These are phyloP conservation scores for Leccinum solheimii DNA, from an alignment of 1,284 basidiomycete genomes.

Conservation along the genomic window DNA sequence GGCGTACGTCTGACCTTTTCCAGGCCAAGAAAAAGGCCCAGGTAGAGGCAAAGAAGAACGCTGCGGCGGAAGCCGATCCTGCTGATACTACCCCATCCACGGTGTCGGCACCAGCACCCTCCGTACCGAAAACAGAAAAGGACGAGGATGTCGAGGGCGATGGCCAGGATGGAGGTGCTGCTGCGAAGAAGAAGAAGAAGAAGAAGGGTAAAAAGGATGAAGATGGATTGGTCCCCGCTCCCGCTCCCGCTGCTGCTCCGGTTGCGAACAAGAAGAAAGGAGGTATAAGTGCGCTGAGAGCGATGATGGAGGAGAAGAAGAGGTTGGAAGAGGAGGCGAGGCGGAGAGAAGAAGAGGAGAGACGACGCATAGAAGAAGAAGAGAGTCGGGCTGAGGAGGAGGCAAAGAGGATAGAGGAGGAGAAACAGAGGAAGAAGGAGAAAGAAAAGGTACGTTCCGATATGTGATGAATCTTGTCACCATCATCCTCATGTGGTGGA, in stretches of 20 bases:
- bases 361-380: slow-evolving; percentile 80
- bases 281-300: slow-evolving; percentile 72
- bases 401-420: slow-evolving; percentile 74
- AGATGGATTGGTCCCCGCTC: slow-evolving; percentile 42
- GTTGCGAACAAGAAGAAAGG: slow-evolving; percentile 70
- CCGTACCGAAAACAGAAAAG: slow-evolving; percentile 28
- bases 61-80: slow-evolving; percentile 21
- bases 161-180: slow-evolving; percentile 54
- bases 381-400: slow-evolving; percentile 78
- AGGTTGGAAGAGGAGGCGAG: slow-evolving; percentile 80
- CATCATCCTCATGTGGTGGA: slow-evolving; percentile 8
- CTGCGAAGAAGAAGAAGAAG: slow-evolving; percentile 85
- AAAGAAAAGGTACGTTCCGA: slow-evolving; percentile 76
- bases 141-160: slow-evolving; percentile 48
- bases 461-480: slow-evolving; percentile 2
- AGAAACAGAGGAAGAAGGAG: slow-evolving; percentile 82
- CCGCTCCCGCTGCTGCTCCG: slow-evolving; percentile 40
- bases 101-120: slow-evolving; percentile 20
- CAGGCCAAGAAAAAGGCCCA: slow-evolving; percentile 96
- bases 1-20: slow-evolving; percentile 10
- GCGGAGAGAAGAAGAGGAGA: slow-evolving; percentile 71
- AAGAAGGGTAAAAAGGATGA: slow-evolving; percentile 84
- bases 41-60: slow-evolving; percentile 80
- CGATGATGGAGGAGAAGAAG: slow-evolving; percentile 89
- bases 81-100: slow-evolving; percentile 19